Evolutionary conservation across 768 basidiomycete species (phyloP), one percentile per base, ranked within the genome.

Genomic region (Trichaptum fuscoviolaceum): DNA sequence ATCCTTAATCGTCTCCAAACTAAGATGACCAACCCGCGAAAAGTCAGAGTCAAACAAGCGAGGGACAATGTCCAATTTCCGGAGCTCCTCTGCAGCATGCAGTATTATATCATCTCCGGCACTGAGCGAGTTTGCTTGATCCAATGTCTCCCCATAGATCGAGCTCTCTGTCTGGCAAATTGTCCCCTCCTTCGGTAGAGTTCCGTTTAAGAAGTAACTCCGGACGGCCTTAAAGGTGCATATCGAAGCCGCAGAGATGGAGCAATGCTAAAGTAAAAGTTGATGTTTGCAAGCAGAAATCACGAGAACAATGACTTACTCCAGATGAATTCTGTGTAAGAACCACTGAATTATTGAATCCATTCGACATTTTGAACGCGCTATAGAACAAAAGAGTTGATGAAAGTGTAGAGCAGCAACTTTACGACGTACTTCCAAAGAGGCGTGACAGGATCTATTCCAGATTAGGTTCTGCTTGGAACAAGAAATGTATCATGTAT

Each of bases 171-270:
- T 65, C 20, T 70, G 66, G 64, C 73, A 74, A 15, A 73, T 67
- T 6, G 72, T 72, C 7, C 70, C 73, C 5, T 58, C 42, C 36
- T 66, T 27, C 2, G 73, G 73, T 10, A 74, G 61, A 10, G 63
- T 68, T 15, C 73, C 73, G 0, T 74, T 67, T 17, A 65, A 62
- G 70, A 74, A 74, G 63, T 74, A 74, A 9, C 42, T 64, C 7
- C 72, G 70, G 57, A 74, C 68, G 42, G 60, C 57, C 57, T 69
- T 71, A 0, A 66, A 65, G 7, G 73, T 72, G 61, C 68, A 71
- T 3, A 69, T 60, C 6, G 71, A 71, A 4, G 68, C 62, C 10
- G 63, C 71, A 9, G 71, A 64, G 20, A 69, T 10, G 5, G 69
- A 67, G 57, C 68, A 69, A 60, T 71, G 71, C 69, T 71, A 52